Percentiles rank a stretch among this genome's conserved stretches.
Conservation (phyloP, 2,329 filamentous ascomycete genomes). For the Fusarium sp. region DNA sequence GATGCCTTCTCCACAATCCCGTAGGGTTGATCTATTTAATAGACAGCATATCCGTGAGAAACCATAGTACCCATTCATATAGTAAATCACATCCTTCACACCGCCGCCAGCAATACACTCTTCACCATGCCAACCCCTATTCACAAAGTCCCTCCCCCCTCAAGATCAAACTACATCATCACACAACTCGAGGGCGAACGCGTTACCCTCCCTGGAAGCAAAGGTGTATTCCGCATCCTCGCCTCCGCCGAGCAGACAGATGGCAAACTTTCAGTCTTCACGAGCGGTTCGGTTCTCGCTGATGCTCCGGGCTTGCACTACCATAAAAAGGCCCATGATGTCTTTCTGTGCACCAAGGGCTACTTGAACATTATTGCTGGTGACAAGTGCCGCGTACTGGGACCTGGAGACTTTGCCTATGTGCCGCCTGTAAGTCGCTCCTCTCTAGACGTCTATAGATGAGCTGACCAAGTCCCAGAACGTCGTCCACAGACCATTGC, state of each 20-base stretch:
- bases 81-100: not conserved
- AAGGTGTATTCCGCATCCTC: constrained; percentile 62
- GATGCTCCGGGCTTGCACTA: constrained; percentile 66
- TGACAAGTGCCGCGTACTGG: constrained; percentile 64
- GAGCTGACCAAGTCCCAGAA: constrained; percentile 47
- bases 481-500: constrained; percentile 65
- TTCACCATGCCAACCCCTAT: constrained; percentile 49
- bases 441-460: not conserved
- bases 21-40: too few species aligned
- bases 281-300: constrained; percentile 58
- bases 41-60: too few species aligned
- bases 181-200: constrained; percentile 62
- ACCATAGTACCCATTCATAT: not conserved
- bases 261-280: constrained; percentile 62
- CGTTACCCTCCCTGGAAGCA: constrained; percentile 63
- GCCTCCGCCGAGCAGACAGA: constrained; percentile 63
- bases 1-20: too few species aligned
- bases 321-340: constrained; percentile 66
- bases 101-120: not conserved
- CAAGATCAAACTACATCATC: constrained; percentile 57
- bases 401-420: constrained; percentile 67
- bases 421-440: constrained; percentile 61
- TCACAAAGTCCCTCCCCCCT: constrained; percentile 50
- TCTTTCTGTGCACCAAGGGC: constrained; percentile 67
- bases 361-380: constrained; percentile 67